These are phyloP conservation scores for Trichoderma hamatum DNA, from an alignment of 2,329 filamentous ascomycete species.

Conservation along the genomic window DNA sequence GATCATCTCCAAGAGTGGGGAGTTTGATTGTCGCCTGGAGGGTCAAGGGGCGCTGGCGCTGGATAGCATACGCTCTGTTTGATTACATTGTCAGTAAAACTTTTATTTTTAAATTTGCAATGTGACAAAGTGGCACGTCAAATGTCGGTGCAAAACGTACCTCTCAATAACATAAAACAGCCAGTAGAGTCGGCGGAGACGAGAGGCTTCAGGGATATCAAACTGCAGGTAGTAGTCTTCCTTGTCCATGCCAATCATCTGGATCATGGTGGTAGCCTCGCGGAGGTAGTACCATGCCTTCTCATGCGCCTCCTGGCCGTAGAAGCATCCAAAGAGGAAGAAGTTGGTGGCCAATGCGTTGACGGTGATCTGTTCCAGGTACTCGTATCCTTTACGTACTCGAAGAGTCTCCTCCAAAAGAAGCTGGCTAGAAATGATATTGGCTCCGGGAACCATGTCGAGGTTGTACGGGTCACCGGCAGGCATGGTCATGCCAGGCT, in stretches of 20 bases:
- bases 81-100: not conserved
- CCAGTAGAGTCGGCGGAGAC: constrained; percentile 72
- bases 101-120: not conserved
- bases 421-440: constrained; percentile 65
- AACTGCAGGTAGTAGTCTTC: constrained; percentile 65
- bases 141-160: constrained; percentile 43
- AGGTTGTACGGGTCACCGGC: constrained; percentile 58
- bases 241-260: constrained; percentile 63
- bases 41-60: constrained; percentile 69
- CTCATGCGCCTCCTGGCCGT: constrained; percentile 71
- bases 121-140: not conserved
- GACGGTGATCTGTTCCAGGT: constrained; percentile 58
- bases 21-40: constrained; percentile 69
- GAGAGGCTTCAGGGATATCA: constrained; percentile 62
- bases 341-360: constrained; percentile 73
- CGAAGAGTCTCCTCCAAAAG: constrained; percentile 68
- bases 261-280: constrained; percentile 72
- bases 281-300: constrained; percentile 79
- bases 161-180: constrained; percentile 72
- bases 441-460: constrained; percentile 60
- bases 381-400: constrained; percentile 66
- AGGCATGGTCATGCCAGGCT: constrained; percentile 67
- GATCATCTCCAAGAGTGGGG: constrained; percentile 65
- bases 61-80: constrained; percentile 67
- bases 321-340: constrained; percentile 74